Percentiles rank a stretch among this genome's conserved stretches.
Conservation (phyloP, 1,139 yeast genomes). For the Yamadazyma taylorii region DNA sequence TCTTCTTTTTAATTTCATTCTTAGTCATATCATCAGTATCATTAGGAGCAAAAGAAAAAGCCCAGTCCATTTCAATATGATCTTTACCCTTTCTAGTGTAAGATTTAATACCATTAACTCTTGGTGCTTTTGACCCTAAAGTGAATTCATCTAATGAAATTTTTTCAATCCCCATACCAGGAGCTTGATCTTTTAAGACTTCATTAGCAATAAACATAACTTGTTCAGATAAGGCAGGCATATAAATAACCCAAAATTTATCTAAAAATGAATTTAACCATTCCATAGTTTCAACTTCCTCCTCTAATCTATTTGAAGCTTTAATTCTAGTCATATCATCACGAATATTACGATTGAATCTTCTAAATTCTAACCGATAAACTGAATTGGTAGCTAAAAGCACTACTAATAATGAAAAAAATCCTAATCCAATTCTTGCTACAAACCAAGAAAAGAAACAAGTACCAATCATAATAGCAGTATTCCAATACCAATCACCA, state of each 20-base stretch:
- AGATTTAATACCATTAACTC: slow-evolving; percentile 67
- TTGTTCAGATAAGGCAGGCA: slow-evolving; percentile 82
- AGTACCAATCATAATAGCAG: slow-evolving; percentile 62
- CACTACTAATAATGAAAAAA: slow-evolving; percentile 57
- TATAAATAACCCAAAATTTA: slow-evolving; percentile 82
- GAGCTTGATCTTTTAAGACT: slow-evolving; percentile 66
- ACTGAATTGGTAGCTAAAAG: slow-evolving; percentile 63
- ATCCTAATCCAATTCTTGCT: slow-evolving; percentile 58
- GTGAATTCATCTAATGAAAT: slow-evolving; percentile 74
- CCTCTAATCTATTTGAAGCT: slow-evolving; percentile 60
- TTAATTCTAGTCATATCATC: slow-evolving; percentile 70
- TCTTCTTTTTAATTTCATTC: slow-evolving; percentile 64
- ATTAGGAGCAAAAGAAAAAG: slow-evolving; percentile 74
- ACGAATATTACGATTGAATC: slow-evolving; percentile 69
- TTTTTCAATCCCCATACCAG: slow-evolving; percentile 79
- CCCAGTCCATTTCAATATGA: slow-evolving; percentile 80
- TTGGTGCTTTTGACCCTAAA: slow-evolving; percentile 76
- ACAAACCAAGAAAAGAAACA: slow-evolving; percentile 70
- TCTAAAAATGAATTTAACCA: slow-evolving; percentile 77
- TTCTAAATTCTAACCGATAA: slow-evolving; percentile 66
- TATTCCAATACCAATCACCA: slow-evolving; percentile 74
- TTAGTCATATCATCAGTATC: slow-evolving; percentile 83
- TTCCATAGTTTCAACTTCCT: slow-evolving; percentile 68
- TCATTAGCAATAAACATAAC: slow-evolving; percentile 69
- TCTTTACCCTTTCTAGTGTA: slow-evolving; percentile 67